Percentiles rank a stretch among this genome's conserved stretches.
Conservation (phyloP, 2,329 filamentous ascomycete genomes). For the Stylonectria norvegica region DNA sequence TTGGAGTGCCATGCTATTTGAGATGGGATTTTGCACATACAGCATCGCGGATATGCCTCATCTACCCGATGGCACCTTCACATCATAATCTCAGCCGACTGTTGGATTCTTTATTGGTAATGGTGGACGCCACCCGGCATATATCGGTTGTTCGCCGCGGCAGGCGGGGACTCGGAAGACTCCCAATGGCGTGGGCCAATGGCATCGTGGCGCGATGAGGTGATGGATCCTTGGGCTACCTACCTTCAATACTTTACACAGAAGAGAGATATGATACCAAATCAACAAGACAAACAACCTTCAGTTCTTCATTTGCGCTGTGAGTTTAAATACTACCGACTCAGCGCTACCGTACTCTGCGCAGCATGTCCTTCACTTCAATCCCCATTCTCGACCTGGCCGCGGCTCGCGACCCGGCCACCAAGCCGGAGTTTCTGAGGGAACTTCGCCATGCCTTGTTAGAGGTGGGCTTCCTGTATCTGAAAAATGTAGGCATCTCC, state of each 20-base stretch:
- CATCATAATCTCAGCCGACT: not conserved
- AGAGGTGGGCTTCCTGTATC: constrained; percentile 84
- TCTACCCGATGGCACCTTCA: no score
- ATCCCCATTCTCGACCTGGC: constrained; percentile 78
- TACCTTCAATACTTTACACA: constrained; percentile 7
- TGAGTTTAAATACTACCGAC: not conserved
- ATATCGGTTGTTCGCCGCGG: constrained; percentile 13
- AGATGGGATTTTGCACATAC: no score
- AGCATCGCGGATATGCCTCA: no score
- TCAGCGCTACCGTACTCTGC: not conserved
- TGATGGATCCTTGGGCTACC: constrained; percentile 18
- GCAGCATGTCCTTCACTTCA: constrained; percentile 71
- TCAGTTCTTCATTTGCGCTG: not conserved
- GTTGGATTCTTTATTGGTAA: constrained; percentile 7
- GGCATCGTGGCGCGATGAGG: constrained; percentile 32
- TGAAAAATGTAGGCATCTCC: constrained; percentile 74
- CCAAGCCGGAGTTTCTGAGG: constrained; percentile 69
- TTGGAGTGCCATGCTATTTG: no score
- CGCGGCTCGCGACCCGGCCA: constrained; percentile 56
- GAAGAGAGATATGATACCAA: constrained; percentile 18
- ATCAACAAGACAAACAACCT: constrained; percentile 12
- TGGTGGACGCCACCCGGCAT: constrained; percentile 22
- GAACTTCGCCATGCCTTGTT: constrained; percentile 73
- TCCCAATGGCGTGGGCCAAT: constrained; percentile 28
- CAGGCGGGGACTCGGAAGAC: constrained; percentile 10